Percentiles rank a stretch among this genome's conserved stretches.
Evolutionary conservation across 176 grass and related monocot genomes (phyloP).

Genomic region (Paspalum notatum): DNA sequence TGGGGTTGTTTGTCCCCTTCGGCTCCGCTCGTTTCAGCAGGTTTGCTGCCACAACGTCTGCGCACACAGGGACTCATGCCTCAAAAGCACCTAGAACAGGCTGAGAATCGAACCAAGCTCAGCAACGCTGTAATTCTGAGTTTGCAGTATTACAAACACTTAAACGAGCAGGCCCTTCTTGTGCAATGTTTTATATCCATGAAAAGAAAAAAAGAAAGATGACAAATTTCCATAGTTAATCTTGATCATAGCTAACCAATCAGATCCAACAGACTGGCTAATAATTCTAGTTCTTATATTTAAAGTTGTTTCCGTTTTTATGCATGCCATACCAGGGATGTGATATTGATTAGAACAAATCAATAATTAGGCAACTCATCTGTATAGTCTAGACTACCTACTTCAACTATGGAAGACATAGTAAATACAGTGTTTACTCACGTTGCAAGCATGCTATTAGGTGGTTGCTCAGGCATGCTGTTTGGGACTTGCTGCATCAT

Average conservation of each 20-base stretch:
- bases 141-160: too few species aligned
- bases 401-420: constrained; percentile 20
- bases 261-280: not conserved
- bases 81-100: too few species aligned
- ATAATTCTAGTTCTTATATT: not conserved
- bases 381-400: constrained; percentile 38
- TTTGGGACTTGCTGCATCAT: constrained; percentile 74
- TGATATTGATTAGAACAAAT: not conserved
- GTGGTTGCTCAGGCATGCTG: constrained; percentile 60
- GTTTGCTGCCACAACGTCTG: too few species aligned
- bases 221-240: not conserved
- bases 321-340: constrained; percentile 11
- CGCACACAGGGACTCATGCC: too few species aligned
- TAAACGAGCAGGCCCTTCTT: too few species aligned
- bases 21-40: too few species aligned
- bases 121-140: too few species aligned
- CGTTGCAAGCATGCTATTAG: constrained; percentile 59
- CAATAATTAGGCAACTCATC: not conserved
- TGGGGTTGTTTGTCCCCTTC: too few species aligned
- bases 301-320: not conserved
- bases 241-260: constrained; percentile 15
- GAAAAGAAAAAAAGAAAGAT: not conserved
- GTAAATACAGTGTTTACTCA: constrained; percentile 34
- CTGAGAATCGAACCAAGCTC: too few species aligned
- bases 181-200: too few species aligned